These are phyloP conservation scores for Vitis hybrid DNA, from an alignment of 177 flowering plant species.

Conservation along the genomic window DNA sequence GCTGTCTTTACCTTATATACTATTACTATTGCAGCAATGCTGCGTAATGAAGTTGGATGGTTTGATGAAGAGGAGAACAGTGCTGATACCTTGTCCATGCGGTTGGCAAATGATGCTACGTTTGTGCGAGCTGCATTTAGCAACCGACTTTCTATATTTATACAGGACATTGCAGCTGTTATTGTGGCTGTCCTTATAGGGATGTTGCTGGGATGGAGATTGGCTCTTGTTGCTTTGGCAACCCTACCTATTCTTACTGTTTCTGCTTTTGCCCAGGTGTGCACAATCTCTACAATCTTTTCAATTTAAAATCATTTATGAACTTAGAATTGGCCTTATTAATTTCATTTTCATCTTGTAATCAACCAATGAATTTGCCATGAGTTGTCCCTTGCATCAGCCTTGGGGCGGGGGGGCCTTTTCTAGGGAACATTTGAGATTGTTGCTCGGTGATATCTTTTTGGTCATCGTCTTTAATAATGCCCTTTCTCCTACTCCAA, in stretches of 20 bases:
- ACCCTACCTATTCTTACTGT: constrained; percentile 79
- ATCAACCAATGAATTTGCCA: too few relatives aligned
- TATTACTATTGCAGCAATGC: constrained; percentile 61
- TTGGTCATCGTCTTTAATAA: too few relatives aligned
- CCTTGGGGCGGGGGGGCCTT: too few relatives aligned
- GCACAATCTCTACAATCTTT: not conserved
- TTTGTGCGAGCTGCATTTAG: constrained; percentile 98
- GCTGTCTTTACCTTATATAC: not conserved
- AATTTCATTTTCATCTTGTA: not conserved
- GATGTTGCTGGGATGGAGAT: constrained; percentile 75
- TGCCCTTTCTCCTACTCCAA: too few relatives aligned
- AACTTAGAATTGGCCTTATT: not conserved
- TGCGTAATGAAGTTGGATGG: constrained; percentile 96
- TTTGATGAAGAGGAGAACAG: constrained; percentile 97
- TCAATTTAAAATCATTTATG: not conserved
- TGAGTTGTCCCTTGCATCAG: too few relatives aligned
- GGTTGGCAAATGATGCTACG: constrained; percentile 97
- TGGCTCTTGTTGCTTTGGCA: constrained; percentile 89
- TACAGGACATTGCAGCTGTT: constrained; percentile 92
- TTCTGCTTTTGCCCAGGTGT: constrained; percentile 93
- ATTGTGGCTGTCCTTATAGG: constrained; percentile 86
- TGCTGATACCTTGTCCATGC: constrained; percentile 92
- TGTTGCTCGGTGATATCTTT: too few relatives aligned
- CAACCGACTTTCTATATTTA: constrained; percentile 91
- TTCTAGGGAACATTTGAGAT: too few relatives aligned